Conservation (phyloP, 2,329 filamentous ascomycete species). For the Fusarium kyushuense region DNA sequence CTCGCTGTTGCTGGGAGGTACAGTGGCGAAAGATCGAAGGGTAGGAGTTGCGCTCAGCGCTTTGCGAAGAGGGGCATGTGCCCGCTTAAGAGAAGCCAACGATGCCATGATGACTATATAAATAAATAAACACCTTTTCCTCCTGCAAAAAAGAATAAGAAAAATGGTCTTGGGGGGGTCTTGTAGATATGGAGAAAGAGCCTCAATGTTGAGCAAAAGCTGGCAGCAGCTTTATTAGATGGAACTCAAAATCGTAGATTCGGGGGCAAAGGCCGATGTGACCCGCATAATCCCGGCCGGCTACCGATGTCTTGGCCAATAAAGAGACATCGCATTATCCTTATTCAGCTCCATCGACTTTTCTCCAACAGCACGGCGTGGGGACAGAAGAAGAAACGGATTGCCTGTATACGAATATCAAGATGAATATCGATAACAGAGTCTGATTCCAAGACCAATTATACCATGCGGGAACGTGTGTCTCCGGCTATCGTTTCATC, state of each 20-base stretch:
- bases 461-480: not conserved
- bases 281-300: slow-evolving; percentile 43
- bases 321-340: slow-evolving; percentile 23
- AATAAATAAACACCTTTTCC: slow-evolving; percentile 5
- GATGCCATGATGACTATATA: slow-evolving; percentile 52
- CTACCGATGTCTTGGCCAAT: slow-evolving; percentile 39
- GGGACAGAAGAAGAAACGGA: slow-evolving; percentile 5
- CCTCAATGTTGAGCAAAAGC: slow-evolving; percentile 39
- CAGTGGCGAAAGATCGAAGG: slow-evolving; percentile 61
- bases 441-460: too few relatives aligned
- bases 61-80: slow-evolving; percentile 58
- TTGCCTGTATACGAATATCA: not conserved
- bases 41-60: slow-evolving; percentile 53
- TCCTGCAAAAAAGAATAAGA: not conserved
- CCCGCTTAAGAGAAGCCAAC: slow-evolving; percentile 57
- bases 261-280: slow-evolving; percentile 47
- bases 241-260: slow-evolving; percentile 45
- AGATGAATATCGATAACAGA: too few relatives aligned
- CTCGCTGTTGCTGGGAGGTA: slow-evolving; percentile 54
- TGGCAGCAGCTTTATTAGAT: slow-evolving; percentile 35
- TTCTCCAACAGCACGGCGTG: slow-evolving; percentile 8
- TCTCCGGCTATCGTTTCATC: not conserved
- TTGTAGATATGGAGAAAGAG: slow-evolving; percentile 14
- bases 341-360: slow-evolving; percentile 26
- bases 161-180: slow-evolving; percentile 26